These are phyloP conservation scores for Camellia lanceoleosa DNA, from an alignment of 148 eudicot species.

Conservation along the genomic window DNA sequence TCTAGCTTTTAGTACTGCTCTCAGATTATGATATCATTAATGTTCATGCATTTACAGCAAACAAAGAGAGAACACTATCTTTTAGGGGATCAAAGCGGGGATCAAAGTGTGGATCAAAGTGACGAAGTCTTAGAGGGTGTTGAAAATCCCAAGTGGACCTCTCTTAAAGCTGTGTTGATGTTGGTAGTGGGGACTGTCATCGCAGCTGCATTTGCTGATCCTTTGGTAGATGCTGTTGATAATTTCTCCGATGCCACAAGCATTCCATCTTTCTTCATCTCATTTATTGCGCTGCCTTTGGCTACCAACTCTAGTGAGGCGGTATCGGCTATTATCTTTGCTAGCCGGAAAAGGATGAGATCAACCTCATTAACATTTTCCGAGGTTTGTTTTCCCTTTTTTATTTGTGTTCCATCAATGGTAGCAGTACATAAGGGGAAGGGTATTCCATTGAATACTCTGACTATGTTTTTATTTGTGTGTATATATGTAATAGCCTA, in stretches of 20 bases:
- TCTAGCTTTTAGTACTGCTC: background rate
- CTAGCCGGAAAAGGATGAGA: constrained; percentile 31
- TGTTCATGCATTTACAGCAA: constrained; percentile 23
- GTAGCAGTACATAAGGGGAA: too few relatives aligned
- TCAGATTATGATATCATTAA: background rate
- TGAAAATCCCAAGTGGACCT: constrained; percentile 23
- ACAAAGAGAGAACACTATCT: constrained; percentile 29
- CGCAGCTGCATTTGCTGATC: constrained; percentile 50
- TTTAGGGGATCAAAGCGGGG: constrained; percentile 18
- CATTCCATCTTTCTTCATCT: constrained; percentile 49
- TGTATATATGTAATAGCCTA: too few relatives aligned
- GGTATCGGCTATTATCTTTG: constrained; percentile 35
- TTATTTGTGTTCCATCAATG: background rate
- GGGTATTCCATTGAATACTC: too few relatives aligned
- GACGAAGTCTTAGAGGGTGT: constrained; percentile 28
- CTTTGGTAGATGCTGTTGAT: constrained; percentile 50
- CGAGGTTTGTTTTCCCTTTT: constrained; percentile 28
- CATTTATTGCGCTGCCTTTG: constrained; percentile 44
- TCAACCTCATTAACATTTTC: constrained; percentile 48
- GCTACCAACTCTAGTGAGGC: constrained; percentile 47
- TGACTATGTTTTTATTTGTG: too few relatives aligned
- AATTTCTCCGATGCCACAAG: constrained; percentile 45
- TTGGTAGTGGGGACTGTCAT: constrained; percentile 36
- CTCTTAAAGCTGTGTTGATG: constrained; percentile 26
- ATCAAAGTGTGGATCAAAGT: constrained; percentile 20